phyloP scores from a whole-genome alignment of 1,284 basidiomycete genomes.

The Ceratobasidium theobromae region DNA sequence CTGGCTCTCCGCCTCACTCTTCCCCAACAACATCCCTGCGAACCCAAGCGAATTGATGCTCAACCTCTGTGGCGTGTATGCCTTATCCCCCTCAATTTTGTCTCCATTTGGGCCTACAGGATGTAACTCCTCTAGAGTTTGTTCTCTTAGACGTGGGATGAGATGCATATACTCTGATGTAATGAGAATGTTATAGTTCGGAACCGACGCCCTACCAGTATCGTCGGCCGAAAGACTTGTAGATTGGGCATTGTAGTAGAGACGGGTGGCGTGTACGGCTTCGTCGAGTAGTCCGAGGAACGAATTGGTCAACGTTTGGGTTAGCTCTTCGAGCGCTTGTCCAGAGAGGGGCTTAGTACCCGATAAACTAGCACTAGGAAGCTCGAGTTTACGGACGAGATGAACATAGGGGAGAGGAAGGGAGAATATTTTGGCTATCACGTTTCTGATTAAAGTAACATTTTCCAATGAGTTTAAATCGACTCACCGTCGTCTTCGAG shows the following conservation, averaged over 20 bases:
- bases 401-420: constrained; percentile 73
- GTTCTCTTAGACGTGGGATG: constrained; percentile 66
- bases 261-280: constrained; percentile 68
- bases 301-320: constrained; percentile 58
- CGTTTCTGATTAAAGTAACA: no score
- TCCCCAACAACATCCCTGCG: constrained; percentile 81
- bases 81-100: constrained; percentile 1
- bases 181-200: constrained; percentile 81
- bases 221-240: constrained; percentile 50
- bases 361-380: constrained; percentile 1
- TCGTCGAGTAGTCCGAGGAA: constrained; percentile 79
- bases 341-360: constrained; percentile 4
- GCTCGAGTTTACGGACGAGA: constrained; percentile 41
- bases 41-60: constrained; percentile 84
- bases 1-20: constrained; percentile 70
- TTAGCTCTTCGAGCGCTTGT: constrained; percentile 47
- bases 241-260: constrained; percentile 36
- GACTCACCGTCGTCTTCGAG: constrained; percentile 34
- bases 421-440: constrained; percentile 75
- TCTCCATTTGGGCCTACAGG: constrained; percentile 54
- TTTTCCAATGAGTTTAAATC: no score
- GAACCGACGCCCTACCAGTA: constrained; percentile 41
- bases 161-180: constrained; percentile 82
- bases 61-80: constrained; percentile 43
- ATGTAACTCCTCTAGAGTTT: constrained; percentile 44